phyloP scores from a whole-genome alignment of 1,139 yeast genomes.

The Pichia sp. region DNA sequence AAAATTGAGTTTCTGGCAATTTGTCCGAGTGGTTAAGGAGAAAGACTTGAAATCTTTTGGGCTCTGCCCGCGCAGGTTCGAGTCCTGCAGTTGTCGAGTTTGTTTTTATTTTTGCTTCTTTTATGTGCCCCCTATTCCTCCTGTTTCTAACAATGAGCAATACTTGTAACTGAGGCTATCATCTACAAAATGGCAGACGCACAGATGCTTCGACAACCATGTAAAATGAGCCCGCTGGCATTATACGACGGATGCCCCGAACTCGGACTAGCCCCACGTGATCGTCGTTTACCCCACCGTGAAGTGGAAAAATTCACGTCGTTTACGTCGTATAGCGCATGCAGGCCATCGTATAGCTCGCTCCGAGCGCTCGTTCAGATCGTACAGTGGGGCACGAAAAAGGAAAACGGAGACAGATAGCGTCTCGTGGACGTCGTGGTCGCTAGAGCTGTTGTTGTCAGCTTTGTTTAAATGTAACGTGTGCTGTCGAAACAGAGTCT shows the following conservation, averaged over 20 bases:
- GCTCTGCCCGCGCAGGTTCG: slow-evolving; percentile 41
- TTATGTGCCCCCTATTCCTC: no score
- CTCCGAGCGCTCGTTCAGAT: not conserved
- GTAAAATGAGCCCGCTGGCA: no score
- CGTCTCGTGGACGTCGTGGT: not conserved
- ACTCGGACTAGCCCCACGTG: no score
- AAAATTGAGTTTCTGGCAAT: slow-evolving; percentile 12
- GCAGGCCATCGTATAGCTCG: not conserved
- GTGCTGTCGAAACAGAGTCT: not conserved
- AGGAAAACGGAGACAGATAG: not conserved
- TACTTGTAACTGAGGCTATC: no score
- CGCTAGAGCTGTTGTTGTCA: not conserved
- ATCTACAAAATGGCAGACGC: no score
- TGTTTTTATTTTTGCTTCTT: not conserved
- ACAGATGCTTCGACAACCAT: not conserved
- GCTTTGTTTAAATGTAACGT: not conserved
- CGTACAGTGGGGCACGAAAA: not conserved
- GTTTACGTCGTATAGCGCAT: not conserved
- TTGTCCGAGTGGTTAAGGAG: slow-evolving; percentile 41
- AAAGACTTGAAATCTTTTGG: slow-evolving; percentile 40
- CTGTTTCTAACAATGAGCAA: no score
- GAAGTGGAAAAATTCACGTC: not conserved
- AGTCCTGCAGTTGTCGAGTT: slow-evolving; percentile 36
- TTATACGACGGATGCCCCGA: no score
- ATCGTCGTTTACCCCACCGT: not conserved